Evolutionary conservation across 2,329 filamentous ascomycete genomes (phyloP).

Genomic region (Pseudocercospora eumusae): DNA sequence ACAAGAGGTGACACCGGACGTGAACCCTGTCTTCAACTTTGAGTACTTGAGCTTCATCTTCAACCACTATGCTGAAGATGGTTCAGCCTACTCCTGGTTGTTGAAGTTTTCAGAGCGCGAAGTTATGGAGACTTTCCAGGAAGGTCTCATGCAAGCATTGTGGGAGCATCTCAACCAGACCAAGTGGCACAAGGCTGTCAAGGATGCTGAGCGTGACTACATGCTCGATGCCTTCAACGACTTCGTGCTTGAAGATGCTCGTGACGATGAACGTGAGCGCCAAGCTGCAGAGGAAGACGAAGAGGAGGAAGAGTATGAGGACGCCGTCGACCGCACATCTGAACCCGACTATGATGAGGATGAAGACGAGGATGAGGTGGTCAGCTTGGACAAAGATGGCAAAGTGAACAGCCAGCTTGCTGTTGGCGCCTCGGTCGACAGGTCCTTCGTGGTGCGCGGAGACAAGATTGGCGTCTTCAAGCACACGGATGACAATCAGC

Average conservation of each 20-base stretch:
- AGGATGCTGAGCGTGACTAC: slow-evolving; percentile 90
- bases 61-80: slow-evolving; percentile 89
- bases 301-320: slow-evolving; percentile 60
- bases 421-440: slow-evolving; percentile 94
- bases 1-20: slow-evolving; percentile 80
- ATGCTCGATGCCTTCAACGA: slow-evolving; percentile 95
- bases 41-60: slow-evolving; percentile 99
- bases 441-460: slow-evolving; percentile 93
- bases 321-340: slow-evolving; percentile 64
- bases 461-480: slow-evolving; percentile 99
- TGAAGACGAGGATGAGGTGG: slow-evolving; percentile 75
- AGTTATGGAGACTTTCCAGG: slow-evolving; percentile 82
- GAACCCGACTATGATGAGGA: slow-evolving; percentile 72
- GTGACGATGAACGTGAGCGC: slow-evolving; percentile 57
- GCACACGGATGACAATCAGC: slow-evolving; percentile 85
- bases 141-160: slow-evolving; percentile 89
- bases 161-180: slow-evolving; percentile 95
- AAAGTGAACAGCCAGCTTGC: slow-evolving; percentile 92
- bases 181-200: slow-evolving; percentile 84
- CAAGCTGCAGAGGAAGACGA: slow-evolving; percentile 57
- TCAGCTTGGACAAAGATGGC: slow-evolving; percentile 68
- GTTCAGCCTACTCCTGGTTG: slow-evolving; percentile 92
- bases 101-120: slow-evolving; percentile 84
- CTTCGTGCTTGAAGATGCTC: slow-evolving; percentile 81
- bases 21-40: slow-evolving; percentile 98